Evolutionary conservation across 306 rosid genomes (phyloP).

Genomic region (Quercus alba): DNA sequence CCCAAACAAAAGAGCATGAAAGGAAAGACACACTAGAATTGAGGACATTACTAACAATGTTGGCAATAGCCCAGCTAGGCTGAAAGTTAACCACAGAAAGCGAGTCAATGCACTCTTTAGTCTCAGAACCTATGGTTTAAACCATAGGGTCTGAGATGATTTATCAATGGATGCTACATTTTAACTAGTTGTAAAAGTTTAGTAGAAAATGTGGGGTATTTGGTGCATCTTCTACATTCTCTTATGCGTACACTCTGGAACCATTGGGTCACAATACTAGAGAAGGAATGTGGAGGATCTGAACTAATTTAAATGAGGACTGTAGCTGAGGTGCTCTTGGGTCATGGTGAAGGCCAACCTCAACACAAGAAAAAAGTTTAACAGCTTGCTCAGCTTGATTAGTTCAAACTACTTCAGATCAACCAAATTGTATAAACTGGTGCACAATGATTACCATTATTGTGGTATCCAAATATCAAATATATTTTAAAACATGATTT

Average conservation of each 20-base stretch:
- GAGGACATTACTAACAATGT: no score
- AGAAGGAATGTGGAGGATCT: neutral
- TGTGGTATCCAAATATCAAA: neutral
- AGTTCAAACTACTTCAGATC: neutral
- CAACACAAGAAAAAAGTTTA: neutral
- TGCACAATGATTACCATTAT: neutral
- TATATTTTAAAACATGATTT: neutral
- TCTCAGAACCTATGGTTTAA: neutral
- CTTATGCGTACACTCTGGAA: neutral
- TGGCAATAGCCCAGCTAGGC: no score
- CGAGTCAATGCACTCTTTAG: no score
- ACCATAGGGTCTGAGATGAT: neutral
- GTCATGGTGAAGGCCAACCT: neutral
- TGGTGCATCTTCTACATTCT: neutral
- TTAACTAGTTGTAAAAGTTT: neutral
- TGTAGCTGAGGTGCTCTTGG: neutral
- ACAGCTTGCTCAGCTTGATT: neutral
- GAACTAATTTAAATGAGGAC: neutral
- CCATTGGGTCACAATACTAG: neutral
- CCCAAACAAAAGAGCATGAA: no score
- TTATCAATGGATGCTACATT: neutral
- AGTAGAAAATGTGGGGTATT: neutral
- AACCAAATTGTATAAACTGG: neutral
- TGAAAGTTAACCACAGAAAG: no score
- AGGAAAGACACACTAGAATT: no score